Conservation (phyloP, 73 alveolate genomes). For the Diophrys sp. region DNA sequence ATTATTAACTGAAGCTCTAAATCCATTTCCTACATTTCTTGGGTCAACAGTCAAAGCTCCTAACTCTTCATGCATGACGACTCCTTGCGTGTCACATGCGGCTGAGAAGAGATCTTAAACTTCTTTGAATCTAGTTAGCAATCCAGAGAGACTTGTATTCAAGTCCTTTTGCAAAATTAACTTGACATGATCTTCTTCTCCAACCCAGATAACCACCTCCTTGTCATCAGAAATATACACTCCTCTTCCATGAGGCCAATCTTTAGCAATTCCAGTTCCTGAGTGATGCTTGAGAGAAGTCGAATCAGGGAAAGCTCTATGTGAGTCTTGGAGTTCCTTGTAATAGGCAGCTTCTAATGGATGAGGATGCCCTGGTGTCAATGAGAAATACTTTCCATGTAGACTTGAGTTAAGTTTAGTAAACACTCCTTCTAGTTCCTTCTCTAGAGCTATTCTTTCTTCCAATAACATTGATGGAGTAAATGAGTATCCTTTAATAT, state of each 20-base stretch:
- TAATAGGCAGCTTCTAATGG: background rate
- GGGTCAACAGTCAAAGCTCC: conserved; percentile 39
- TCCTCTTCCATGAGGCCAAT: conserved; percentile 37
- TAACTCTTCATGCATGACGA: conserved; percentile 3
- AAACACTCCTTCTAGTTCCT: background rate
- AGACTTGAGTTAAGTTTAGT: background rate
- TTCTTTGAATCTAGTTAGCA: background rate
- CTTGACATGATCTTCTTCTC: conserved; percentile 27
- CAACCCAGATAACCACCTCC: conserved; percentile 9
- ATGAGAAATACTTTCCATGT: background rate
- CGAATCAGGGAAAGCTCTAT: background rate
- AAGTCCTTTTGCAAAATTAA: background rate
- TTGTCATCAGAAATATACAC: conserved; percentile 23
- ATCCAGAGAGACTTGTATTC: background rate
- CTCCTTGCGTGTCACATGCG: background rate
- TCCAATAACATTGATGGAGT: conserved; percentile 29
- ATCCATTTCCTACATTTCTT: conserved; percentile 32
- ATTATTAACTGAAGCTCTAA: conserved; percentile 51
- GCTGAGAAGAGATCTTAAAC: background rate
- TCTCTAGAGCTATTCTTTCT: background rate
- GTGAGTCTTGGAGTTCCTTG: background rate
- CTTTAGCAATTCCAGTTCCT: background rate
- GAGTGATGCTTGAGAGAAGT: background rate
- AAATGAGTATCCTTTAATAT: conserved; percentile 28
- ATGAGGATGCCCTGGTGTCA: background rate